Percentiles rank a stretch among this genome's conserved stretches.
phyloP scores from a whole-genome alignment of 768 basidiomycete species.

The Amanita thiersii region DNA sequence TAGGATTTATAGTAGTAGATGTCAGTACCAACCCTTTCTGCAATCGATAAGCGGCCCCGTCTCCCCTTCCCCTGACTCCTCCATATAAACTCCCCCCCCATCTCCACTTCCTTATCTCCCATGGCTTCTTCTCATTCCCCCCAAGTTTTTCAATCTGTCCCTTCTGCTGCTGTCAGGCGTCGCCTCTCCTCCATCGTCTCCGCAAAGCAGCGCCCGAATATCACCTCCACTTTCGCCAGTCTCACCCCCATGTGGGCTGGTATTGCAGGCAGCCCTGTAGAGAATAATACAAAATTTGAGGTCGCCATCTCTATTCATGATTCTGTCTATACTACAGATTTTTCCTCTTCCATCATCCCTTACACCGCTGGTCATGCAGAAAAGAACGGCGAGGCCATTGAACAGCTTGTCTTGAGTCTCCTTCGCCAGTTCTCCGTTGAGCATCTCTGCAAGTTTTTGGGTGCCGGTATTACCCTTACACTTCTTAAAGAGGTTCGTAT shows the following conservation, averaged over 20 bases:
- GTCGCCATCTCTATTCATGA: constrained; percentile 78
- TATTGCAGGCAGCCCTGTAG: constrained; percentile 54
- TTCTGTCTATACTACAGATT: constrained; percentile 80
- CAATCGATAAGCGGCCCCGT: neutral
- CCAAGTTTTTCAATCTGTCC: constrained; percentile 51
- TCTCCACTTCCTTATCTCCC: constrained; percentile 21
- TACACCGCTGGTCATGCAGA: constrained; percentile 43
- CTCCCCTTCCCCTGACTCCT: constrained; percentile 13
- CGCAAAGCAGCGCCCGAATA: constrained; percentile 42
- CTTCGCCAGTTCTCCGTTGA: constrained; percentile 66
- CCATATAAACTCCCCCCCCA: constrained; percentile 23
- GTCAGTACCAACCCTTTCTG: too few relatives aligned
- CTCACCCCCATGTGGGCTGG: constrained; percentile 86
- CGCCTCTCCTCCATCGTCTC: constrained; percentile 55
- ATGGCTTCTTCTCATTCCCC: constrained; percentile 41
- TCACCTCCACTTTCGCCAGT: constrained; percentile 47
- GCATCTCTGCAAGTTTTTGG: constrained; percentile 82
- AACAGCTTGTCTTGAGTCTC: constrained; percentile 52
- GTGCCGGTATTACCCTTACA: constrained; percentile 67
- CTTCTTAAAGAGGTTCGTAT: constrained; percentile 58
- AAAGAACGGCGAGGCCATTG: constrained; percentile 53
- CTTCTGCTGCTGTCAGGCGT: constrained; percentile 55
- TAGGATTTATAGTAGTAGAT: too few relatives aligned
- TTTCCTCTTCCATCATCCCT: constrained; percentile 46
- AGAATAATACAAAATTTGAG: constrained; percentile 56